Base-by-base conservation (phyloP, 108 stramenopile genomes). In the Asterionellopsis glacialis region DNA sequence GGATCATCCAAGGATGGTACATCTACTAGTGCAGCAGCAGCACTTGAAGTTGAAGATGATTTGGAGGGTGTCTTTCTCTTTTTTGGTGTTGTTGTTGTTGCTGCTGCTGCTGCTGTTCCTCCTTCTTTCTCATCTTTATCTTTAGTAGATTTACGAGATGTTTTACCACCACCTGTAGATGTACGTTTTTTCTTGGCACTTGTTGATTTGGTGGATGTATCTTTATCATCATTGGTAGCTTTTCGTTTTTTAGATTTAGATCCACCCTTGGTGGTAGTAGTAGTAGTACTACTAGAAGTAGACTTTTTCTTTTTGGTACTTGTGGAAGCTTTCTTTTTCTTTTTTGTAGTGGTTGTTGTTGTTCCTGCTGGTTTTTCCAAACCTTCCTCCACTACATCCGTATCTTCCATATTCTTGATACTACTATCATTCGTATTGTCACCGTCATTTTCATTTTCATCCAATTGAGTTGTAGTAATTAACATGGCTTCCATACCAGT, bases 1-100 rank as follows among this genome's bases (percentile, higher is more conserved):
- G 75, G 50, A 69, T 85, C 82, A 23, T 83, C 77, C 65, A 89
- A 73, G 18, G 74, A 68, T 12, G 85, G 84, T 21, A 18, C 48
- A 48, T 21, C 21, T 2, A 5, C 47, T 7, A 33, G 7, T 2
- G 33, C 2, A 7, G 33, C 33, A 5, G 33, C 33, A 33, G 5
- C 7, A 33, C 33, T 33, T n/a, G n/a, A n/a, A 33, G 5, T 33
- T 2, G 33, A 33, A 2, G 33, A 33, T 2, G 33, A 33, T 33
- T 33, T 33, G 33, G 33, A 7, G 7, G 33, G 2, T 7, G 33
- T 7, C 33, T 33, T 33, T 33, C 33, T 33, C 7, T 33, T 33
- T 33, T 33, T 33, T 7, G 33, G 2, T 10, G 60, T 49, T 4
- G 39, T 2, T 21, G n/a, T 42, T 9, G 9, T 6, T 1, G 45